phyloP scores from a whole-genome alignment of 345 rosid genomes.

The Murraya koenigii region DNA sequence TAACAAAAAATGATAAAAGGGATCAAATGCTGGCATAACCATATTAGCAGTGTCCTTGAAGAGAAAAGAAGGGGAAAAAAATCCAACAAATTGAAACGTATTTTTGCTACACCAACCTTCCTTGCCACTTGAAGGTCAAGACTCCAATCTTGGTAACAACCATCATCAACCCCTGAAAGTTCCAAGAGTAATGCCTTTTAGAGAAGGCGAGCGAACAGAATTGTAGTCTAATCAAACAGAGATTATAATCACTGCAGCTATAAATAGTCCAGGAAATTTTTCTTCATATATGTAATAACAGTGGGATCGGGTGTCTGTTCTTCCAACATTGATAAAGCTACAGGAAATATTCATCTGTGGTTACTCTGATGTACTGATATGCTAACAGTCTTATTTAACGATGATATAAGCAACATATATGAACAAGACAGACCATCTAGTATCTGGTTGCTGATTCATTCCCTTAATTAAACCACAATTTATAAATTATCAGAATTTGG shows the following conservation, averaged over 20 bases:
- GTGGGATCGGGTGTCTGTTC: neutral
- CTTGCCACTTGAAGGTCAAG: constrained; percentile 73
- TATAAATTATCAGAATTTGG: neutral
- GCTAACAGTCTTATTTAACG: neutral
- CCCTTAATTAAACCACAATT: neutral
- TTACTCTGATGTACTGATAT: neutral
- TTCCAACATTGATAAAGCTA: constrained; percentile 8
- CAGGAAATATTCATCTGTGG: too few relatives aligned
- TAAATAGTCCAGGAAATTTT: neutral
- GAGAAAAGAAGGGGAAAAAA: neutral
- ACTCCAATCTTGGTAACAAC: constrained; percentile 89
- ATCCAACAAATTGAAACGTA: neutral
- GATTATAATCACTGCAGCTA: neutral
- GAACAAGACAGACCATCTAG: neutral
- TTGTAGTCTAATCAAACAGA: neutral
- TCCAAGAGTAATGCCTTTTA: constrained; percentile 11
- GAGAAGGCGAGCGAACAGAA: constrained; percentile 5
- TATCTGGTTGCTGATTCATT: neutral
- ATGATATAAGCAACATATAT: neutral
- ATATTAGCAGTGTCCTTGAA: neutral
- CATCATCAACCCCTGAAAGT: constrained; percentile 65
- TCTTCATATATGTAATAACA: neutral
- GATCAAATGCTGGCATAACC: constrained; percentile 8
- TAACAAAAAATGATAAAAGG: constrained; percentile 26
- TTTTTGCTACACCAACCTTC: constrained; percentile 49